Conservation (phyloP, 1,139 yeast genomes). For the Meyerozyma guilliermondii region DNA sequence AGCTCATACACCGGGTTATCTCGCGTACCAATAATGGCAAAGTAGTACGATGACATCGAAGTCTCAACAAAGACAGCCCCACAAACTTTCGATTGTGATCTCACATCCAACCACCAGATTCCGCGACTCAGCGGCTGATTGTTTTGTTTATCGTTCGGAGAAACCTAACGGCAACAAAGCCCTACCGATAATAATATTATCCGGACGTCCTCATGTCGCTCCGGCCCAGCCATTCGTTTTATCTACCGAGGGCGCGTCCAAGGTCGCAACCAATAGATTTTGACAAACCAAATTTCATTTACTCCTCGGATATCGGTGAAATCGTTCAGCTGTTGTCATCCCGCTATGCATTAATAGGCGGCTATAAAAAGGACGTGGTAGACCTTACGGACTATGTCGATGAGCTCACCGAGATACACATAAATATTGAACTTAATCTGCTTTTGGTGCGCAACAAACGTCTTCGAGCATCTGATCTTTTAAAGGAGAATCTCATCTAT, state of each 20-base stretch:
- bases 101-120: not conserved
- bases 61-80: not conserved
- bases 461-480: constrained; percentile 28
- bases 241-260: not conserved
- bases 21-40: constrained; percentile 81
- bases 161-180: not conserved
- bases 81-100: not conserved
- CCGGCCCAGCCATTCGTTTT: not conserved
- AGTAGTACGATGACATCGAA: constrained; percentile 60
- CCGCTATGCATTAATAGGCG: constrained; percentile 5
- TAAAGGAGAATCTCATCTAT: constrained; percentile 30
- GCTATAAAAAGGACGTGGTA: constrained; percentile 7
- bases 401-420: constrained; percentile 15
- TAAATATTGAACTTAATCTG: constrained; percentile 35
- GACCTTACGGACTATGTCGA: constrained; percentile 7
- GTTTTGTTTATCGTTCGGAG: constrained; percentile 1
- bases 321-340: constrained; percentile 3
- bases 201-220: not conserved
- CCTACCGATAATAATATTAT: not conserved
- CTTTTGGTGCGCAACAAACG: constrained; percentile 26
- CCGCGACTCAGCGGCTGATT: not conserved
- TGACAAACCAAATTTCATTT: constrained; percentile 36
- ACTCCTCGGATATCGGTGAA: constrained; percentile 29
- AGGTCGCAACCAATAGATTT: constrained; percentile 15
- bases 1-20: constrained; percentile 87